A percentile compares a stretch with the other conserved stretches of the same genome.
Conservation (phyloP, 225 moss, liverwort and hornwort genomes). For the Rhytidiadelphus loreus region DNA sequence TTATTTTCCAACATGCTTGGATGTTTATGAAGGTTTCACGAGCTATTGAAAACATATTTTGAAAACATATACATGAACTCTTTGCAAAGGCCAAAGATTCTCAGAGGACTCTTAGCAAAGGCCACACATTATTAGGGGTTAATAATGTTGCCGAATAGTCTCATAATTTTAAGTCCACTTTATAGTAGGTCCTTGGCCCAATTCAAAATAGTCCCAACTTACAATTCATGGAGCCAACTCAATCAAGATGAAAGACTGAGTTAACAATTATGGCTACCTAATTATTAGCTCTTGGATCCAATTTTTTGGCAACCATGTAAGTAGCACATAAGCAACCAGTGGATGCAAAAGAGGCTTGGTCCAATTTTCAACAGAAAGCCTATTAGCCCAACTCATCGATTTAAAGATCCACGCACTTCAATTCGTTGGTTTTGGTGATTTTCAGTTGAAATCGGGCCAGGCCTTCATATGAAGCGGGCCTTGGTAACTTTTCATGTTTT, state of each 20-base stretch:
- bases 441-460: too few species aligned
- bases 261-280: neutral
- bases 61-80: neutral
- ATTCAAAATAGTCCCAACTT: neutral
- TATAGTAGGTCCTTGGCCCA: accelerated
- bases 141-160: neutral
- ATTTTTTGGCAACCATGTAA: neutral
- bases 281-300: neutral
- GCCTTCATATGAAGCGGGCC: neutral
- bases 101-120: accelerated
- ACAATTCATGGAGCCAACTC: neutral
- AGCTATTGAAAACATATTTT: neutral
- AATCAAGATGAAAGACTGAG: neutral
- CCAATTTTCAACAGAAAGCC: neutral
- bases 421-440: neutral
- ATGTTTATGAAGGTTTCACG: neutral
- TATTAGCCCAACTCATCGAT: neutral
- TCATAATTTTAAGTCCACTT: neutral
- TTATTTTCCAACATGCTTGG: neutral
- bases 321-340: neutral
- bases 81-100: neutral
- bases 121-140: neutral
- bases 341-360: neutral
- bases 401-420: neutral
- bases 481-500: neutral